These are phyloP conservation scores for Daldinia sp. DNA, from an alignment of 2,329 filamentous ascomycete species.

Conservation along the genomic window DNA sequence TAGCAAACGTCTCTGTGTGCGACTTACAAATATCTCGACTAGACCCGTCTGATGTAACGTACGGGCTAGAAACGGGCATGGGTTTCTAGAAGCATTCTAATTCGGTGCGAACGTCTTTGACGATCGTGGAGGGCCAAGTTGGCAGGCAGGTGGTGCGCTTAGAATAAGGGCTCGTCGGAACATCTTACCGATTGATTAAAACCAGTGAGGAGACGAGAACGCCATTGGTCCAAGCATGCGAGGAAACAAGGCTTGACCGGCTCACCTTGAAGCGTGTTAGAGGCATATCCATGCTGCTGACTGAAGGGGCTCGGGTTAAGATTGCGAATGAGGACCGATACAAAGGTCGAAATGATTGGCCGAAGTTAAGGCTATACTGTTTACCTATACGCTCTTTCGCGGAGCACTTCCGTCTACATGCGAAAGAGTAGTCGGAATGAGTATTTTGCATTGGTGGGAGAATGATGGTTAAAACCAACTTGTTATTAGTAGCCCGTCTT, in stretches of 20 bases:
- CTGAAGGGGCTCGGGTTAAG: conserved; percentile 34
- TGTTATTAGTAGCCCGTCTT: conserved; percentile 25
- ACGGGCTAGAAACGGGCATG: conserved; percentile 20
- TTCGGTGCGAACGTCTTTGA: conserved; percentile 13
- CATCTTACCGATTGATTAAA: conserved; percentile 37
- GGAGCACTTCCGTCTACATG: conserved; percentile 33
- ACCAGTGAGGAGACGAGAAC: conserved; percentile 25
- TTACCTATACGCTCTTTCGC: conserved; percentile 29
- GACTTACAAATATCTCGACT: conserved; percentile 23
- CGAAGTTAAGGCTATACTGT: conserved; percentile 34
- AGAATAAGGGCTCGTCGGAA: conserved; percentile 32
- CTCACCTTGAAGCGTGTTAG: conserved; percentile 25
- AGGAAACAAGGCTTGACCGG: conserved; percentile 28
- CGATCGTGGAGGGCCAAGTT: conserved; percentile 29
- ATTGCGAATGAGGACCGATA: conserved; percentile 39
- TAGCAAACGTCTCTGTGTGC: conserved; percentile 25
- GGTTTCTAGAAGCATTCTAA: conserved; percentile 37
- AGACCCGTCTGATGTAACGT: conserved; percentile 21
- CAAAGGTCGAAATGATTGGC: conserved; percentile 27
- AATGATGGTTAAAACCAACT: conserved; percentile 28
- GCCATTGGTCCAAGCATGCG: conserved; percentile 26
- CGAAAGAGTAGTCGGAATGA: conserved; percentile 31
- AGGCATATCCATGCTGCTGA: conserved; percentile 35
- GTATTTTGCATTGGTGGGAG: conserved; percentile 20
- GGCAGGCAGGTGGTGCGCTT: conserved; percentile 33